Evolutionary conservation across 306 rosid genomes (phyloP).

Genomic region (Prinsepia uniflora): DNA sequence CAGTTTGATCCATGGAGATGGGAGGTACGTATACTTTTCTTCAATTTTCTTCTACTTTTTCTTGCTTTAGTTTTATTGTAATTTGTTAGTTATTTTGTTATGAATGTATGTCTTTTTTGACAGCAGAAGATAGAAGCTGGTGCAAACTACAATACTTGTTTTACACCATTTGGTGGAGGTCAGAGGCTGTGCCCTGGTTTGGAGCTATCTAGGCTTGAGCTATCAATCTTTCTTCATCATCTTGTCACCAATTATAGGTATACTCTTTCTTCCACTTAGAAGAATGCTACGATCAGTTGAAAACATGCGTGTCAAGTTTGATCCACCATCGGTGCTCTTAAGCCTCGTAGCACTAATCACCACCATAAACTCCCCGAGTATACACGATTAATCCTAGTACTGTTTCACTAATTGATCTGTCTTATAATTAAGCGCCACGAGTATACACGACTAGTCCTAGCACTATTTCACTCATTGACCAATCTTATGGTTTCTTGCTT

Average conservation of each 20-base stretch:
- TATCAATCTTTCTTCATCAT: constrained; percentile 39
- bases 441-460: too few relatives aligned
- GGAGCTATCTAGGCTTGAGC: constrained; percentile 64
- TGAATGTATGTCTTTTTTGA: not conserved
- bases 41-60: not conserved
- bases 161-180: constrained; percentile 92
- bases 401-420: too few relatives aligned
- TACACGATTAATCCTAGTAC: too few relatives aligned
- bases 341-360: too few relatives aligned
- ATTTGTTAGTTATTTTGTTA: not conserved
- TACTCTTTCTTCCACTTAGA: not conserved
- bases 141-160: constrained; percentile 36
- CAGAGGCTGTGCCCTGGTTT: constrained; percentile 89
- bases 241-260: constrained; percentile 37
- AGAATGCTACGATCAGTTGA: not conserved
- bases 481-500: too few relatives aligned
- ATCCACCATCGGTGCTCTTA: not conserved
- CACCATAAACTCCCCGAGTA: too few relatives aligned
- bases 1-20: constrained; percentile 87
- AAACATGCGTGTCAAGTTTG: not conserved
- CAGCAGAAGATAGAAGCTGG: constrained; percentile 35
- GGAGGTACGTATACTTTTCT: constrained; percentile 61
- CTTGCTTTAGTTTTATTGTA: not conserved
- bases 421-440: too few relatives aligned
- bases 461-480: not conserved